Base-by-base conservation (phyloP, 2,329 filamentous ascomycete genomes). In the Penicillium olsonii region DNA sequence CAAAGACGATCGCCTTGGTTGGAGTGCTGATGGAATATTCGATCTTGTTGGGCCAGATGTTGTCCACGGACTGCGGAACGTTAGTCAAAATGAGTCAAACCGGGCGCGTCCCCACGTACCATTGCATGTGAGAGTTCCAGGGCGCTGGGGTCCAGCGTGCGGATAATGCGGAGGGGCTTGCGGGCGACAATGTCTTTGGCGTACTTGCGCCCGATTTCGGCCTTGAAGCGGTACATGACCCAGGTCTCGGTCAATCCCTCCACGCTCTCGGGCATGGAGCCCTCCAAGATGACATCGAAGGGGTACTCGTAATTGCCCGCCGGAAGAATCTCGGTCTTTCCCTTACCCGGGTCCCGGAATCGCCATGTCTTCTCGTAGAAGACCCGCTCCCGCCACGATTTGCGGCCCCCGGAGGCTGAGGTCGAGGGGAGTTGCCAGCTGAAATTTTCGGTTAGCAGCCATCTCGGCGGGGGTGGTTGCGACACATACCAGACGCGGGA, bases 31-130 rank as follows among this genome's bases (percentile, higher is more conserved):
- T 91, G 24, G 90, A 92, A 74, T 99, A 99, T 68, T 95, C 90
- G 61, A 97, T 83, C 77, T 99, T 99, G 76, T 96, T 94, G 5
- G 91, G 88, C 94, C 94, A 99, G 56, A 95, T 88, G 66, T 96
- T 96, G 71, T 96, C 92, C 56, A 97, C 92, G 55, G 89, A 80
- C 77, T 82, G 49, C 18, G 45, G n/a, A 45, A 37, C 15, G 55
- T 66, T 42, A 64, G 60, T 40, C 29, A 37, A 42, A 29, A 18
- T 41, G 20, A 15, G 7, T 26, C 42, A 27, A 22, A 22, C 11
- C 26, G 29, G 29, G n/a, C 26, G 26, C 26, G 12, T n/a, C 3
- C 15, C 19, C 17, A 54, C 67, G 57, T 65, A 77, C 90, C 90
- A 96, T 94, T 40, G 90, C 87, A 70, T 97, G 88, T 31, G 88